Evolutionary conservation across 2,329 filamentous ascomycete genomes (phyloP).

Genomic region (Lachnellula suecica): DNA sequence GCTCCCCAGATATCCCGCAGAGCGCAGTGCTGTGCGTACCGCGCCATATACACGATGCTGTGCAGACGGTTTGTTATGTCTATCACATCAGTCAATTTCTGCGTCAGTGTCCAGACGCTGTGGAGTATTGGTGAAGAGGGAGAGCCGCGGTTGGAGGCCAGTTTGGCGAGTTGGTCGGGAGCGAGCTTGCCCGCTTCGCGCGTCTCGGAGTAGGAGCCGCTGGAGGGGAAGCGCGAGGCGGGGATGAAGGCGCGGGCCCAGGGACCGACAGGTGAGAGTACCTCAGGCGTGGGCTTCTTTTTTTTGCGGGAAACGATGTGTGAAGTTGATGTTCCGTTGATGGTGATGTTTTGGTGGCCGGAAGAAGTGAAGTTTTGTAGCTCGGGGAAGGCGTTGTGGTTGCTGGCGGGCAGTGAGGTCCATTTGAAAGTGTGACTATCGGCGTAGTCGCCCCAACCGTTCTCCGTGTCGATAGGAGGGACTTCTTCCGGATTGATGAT

Average conservation of each 20-base stretch:
- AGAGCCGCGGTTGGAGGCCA: not conserved
- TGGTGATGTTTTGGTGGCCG: not conserved
- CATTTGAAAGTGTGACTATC: not conserved
- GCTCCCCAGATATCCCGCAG: slow-evolving; percentile 1
- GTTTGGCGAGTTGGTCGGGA: slow-evolving; percentile 13
- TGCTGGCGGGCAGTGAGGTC: not conserved
- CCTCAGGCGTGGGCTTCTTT: not conserved
- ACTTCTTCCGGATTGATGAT: slow-evolving; percentile 1
- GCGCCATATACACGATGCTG: slow-evolving; percentile 14
- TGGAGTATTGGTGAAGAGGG: slow-evolving; percentile 2
- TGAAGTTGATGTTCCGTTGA: not conserved
- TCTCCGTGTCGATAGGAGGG: slow-evolving; percentile 1
- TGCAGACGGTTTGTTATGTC: slow-evolving; percentile 2
- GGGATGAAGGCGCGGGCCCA: slow-evolving; percentile 13
- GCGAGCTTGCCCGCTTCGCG: slow-evolving; percentile 1
- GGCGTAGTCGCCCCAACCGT: slow-evolving; percentile 1
- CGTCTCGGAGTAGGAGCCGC: slow-evolving; percentile 18
- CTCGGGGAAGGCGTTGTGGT: not conserved
- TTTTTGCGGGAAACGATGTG: not conserved
- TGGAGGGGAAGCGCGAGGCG: slow-evolving; percentile 4
- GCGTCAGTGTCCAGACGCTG: slow-evolving; percentile 18
- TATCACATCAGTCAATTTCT: not conserved
- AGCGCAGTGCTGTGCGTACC: slow-evolving; percentile 3
- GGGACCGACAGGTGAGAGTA: not conserved
- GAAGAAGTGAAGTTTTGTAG: not conserved